Conservation (phyloP, 2,329 filamentous ascomycete genomes). For the Alternaria atra region DNA sequence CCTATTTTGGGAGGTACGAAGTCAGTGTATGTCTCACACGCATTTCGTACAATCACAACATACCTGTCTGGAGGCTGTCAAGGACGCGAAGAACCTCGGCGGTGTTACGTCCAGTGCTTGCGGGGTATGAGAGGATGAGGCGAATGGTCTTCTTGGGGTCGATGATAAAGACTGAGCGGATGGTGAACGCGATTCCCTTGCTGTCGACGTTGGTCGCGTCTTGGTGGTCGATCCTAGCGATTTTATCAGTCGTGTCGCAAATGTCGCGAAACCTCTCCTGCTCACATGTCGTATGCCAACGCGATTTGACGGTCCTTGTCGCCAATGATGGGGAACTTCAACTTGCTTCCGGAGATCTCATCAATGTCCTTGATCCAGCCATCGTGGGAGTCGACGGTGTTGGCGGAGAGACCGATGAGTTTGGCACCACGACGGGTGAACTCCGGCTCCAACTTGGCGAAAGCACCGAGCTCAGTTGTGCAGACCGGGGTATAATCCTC, state of each 20-base stretch:
- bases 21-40: too few species aligned
- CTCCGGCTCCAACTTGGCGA: slow-evolving; percentile 70
- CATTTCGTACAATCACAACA: too few species aligned
- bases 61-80: slow-evolving; percentile 62
- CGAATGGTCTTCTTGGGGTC: slow-evolving; percentile 72
- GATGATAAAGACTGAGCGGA: slow-evolving; percentile 71
- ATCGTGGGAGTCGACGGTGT: slow-evolving; percentile 61
- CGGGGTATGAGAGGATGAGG: slow-evolving; percentile 69
- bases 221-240: slow-evolving; percentile 59
- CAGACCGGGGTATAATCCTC: slow-evolving; percentile 68
- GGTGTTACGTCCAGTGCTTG: slow-evolving; percentile 66
- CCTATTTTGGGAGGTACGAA: too few species aligned
- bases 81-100: slow-evolving; percentile 63
- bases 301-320: slow-evolving; percentile 64
- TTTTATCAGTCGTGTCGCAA: slow-evolving; percentile 24
- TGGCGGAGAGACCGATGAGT: slow-evolving; percentile 66
- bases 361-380: slow-evolving; percentile 64
- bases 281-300: slow-evolving; percentile 62
- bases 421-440: slow-evolving; percentile 70
- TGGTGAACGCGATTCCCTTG: slow-evolving; percentile 68
- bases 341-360: slow-evolving; percentile 59
- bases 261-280: slow-evolving; percentile 1
- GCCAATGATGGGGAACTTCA: slow-evolving; percentile 63
- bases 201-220: slow-evolving; percentile 67
- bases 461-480: slow-evolving; percentile 71